Conservation (phyloP, 495 filamentous ascomycete genomes). For the Tuber aestivum region DNA sequence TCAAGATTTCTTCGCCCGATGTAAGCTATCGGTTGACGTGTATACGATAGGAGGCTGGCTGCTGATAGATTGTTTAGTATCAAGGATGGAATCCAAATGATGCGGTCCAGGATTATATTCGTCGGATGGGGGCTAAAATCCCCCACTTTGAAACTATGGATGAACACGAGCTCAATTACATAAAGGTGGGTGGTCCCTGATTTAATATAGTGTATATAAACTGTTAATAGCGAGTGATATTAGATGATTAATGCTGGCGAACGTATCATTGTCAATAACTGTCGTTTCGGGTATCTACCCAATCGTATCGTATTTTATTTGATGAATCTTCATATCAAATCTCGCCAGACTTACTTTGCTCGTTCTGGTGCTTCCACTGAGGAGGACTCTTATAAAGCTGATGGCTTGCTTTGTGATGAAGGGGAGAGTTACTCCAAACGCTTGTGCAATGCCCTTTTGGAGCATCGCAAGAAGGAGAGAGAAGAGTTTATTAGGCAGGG, state of each 20-base stretch:
- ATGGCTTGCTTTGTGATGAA: constrained; percentile 74
- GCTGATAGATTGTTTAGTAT: constrained; percentile 54
- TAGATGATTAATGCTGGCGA: constrained; percentile 98
- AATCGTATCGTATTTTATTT: constrained; percentile 97
- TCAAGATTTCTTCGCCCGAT: constrained; percentile 98
- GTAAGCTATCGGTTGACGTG: constrained; percentile 47
- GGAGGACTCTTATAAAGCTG: constrained; percentile 82
- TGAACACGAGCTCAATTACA: constrained; percentile 85
- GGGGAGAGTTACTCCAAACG: constrained; percentile 79
- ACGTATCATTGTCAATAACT: constrained; percentile 84
- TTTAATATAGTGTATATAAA: constrained; percentile 5
- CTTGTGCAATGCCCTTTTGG: constrained; percentile 74
- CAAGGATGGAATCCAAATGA: constrained; percentile 83
- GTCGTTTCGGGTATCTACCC: constrained; percentile 88
- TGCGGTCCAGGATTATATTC: constrained; percentile 83
- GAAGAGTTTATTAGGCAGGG: constrained; percentile 61
- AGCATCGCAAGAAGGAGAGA: constrained; percentile 75
- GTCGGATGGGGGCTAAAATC: constrained; percentile 82
- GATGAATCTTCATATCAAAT: constrained; percentile 94
- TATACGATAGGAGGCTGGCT: background rate
- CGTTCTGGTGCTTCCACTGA: constrained; percentile 63
- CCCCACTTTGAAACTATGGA: constrained; percentile 96
- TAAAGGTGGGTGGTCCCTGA: constrained; percentile 57
- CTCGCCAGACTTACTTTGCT: constrained; percentile 86
- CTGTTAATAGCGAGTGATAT: constrained; percentile 25